Base-by-base conservation (phyloP, 2,329 filamentous ascomycete species). In the Trichophyton verrucosum region DNA sequence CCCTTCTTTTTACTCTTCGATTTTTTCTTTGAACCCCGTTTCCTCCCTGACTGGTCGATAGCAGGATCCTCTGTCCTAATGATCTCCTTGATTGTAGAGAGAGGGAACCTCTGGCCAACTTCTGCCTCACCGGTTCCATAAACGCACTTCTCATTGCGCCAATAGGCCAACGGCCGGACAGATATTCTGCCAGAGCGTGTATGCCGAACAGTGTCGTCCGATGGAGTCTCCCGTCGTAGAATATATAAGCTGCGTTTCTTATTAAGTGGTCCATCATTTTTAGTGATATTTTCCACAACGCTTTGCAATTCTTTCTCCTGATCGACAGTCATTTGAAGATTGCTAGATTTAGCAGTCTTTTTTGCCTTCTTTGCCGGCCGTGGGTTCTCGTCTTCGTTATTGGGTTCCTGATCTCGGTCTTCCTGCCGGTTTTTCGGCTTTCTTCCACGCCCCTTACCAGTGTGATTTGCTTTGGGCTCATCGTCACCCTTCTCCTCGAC, bases 91-190 rank as follows among this genome's bases (percentile, higher is more conserved):
- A 92, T 86, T 11, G 82, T 85, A 1, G 84, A 82, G 57, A 89
- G 72, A n/a, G 86, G 76, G 66, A 87, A 86, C 46, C 76, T 70
- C 55, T 79, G 78, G n/a, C 80, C 79, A 61, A 76, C 73, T 60
- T 81, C 81, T 30, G 76, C 76, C 57, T 85, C 83, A 24, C 84
- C 81, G 17, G 81, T 78, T 58, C 86, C 84, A 68, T 85, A 89
- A 22, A 90, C 82, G 55, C 87, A 83, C 60, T 82, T 83, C 71
- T 97, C 92, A 65, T 91, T 91, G 67, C 85, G 85, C 92, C 92
- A 97, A 71, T 82, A 95, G 27, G 89, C 84, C 38, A 96, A 75
- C 0, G 91, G 94, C 63, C 84, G 83, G 64, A 89, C 86, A 8
- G 88, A 89, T 59, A 84, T 83, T 61, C 94, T 84, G 1, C 90